Percentiles rank a stretch among this genome's conserved stretches.
Conservation (phyloP, 2,329 filamentous ascomycete species). For the Pseudogymnoascus sp. region DNA sequence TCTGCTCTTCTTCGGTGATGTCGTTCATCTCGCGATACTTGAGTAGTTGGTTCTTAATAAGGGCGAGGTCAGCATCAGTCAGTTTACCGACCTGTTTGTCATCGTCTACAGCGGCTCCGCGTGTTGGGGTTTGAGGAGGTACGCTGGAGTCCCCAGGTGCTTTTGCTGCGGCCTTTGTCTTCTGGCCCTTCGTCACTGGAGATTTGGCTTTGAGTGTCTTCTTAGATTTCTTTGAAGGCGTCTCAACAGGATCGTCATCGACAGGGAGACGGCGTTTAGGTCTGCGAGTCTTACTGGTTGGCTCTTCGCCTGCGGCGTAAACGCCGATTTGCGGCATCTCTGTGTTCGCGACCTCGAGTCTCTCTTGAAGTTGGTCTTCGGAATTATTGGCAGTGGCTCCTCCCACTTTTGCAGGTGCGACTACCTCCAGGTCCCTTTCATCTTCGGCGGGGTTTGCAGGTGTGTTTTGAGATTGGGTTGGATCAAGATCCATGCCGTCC, state of each 20-base stretch:
- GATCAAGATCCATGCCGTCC: neutral
- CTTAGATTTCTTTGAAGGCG: neutral
- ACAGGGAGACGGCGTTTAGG: conserved; percentile 17
- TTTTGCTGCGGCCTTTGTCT: neutral
- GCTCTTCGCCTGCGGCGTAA: neutral
- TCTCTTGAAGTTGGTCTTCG: neutral
- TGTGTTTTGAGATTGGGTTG: neutral
- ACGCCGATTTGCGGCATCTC: neutral
- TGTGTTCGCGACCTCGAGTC: neutral
- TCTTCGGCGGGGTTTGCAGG: neutral
- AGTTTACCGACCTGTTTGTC: neutral
- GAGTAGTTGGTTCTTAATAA: conserved; percentile 27
- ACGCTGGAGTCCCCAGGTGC: neutral
- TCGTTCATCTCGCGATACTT: conserved; percentile 35
- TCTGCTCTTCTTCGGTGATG: conserved; percentile 39
- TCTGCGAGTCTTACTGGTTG: conserved; percentile 9
- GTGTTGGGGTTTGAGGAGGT: neutral
- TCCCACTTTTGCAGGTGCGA: neutral
- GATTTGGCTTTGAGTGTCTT: neutral
- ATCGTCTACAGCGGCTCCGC: neutral
- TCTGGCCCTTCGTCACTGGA: neutral
- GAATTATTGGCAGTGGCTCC: neutral
- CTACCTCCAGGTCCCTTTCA: neutral
- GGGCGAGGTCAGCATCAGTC: conserved; percentile 4
- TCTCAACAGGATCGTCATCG: conserved; percentile 6